Conservation (phyloP, 1,284 basidiomycete species). For the Tetrapyrgos nigripes region DNA sequence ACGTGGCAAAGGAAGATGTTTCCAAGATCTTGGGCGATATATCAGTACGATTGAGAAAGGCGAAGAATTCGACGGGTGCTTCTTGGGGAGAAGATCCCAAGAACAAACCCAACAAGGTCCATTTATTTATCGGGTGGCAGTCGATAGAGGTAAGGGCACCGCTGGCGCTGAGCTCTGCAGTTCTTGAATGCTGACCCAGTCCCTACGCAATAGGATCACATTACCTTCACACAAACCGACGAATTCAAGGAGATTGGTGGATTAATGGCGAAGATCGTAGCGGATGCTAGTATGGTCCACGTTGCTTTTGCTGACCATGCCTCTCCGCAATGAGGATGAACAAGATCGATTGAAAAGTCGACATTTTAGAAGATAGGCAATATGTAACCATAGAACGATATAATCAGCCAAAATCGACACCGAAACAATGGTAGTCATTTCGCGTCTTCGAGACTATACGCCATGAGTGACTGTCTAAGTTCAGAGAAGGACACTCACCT, state of each 20-base stretch:
- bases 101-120: neutral
- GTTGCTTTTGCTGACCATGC: neutral
- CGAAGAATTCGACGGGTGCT: neutral
- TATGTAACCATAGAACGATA: no score
- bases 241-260: neutral
- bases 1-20: neutral
- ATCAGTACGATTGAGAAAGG: neutral
- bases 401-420: no score
- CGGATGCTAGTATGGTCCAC: neutral
- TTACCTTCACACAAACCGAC: neutral
- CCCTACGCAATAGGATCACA: neutral
- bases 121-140: neutral
- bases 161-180: neutral
- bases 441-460: no score
- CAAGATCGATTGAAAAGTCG: no score
- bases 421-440: no score
- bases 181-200: neutral
- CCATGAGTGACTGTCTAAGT: no score
- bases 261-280: neutral
- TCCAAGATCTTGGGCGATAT: neutral
- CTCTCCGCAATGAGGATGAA: no score
- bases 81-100: neutral
- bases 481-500: no score
- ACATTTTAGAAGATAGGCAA: no score
- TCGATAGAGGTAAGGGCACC: neutral